A percentile compares a stretch with the other conserved stretches of the same genome.
Conservation (phyloP, 1,284 basidiomycete genomes). For the Xerocomus nothofagi region DNA sequence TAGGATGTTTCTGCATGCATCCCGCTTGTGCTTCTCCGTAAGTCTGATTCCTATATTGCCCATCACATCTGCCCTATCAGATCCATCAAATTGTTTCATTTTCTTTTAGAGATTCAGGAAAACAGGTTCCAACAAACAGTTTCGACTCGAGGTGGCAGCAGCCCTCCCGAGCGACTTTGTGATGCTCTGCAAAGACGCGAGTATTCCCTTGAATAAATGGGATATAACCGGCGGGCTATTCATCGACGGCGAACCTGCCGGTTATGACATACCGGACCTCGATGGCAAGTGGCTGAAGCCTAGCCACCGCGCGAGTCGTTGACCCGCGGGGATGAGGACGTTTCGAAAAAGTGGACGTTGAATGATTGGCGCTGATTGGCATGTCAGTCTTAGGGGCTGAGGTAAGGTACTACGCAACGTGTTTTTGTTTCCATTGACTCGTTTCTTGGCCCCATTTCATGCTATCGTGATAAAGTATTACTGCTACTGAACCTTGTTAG, state of each 20-base stretch:
- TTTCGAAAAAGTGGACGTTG: slow-evolving; percentile 4
- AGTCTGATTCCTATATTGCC: slow-evolving; percentile 25
- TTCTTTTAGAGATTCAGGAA: slow-evolving; percentile 47
- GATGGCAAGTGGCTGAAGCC: slow-evolving; percentile 42
- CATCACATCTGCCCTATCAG: not conserved
- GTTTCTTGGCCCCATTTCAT: slow-evolving; percentile 15
- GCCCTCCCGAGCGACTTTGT: slow-evolving; percentile 56
- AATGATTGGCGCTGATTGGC: not conserved
- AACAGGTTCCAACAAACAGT: slow-evolving; percentile 43
- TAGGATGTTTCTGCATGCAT: slow-evolving; percentile 62
- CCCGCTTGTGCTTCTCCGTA: slow-evolving; percentile 55
- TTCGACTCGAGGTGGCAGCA: slow-evolving; percentile 50
- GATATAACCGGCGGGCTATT: slow-evolving; percentile 46
- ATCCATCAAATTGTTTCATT: not conserved
- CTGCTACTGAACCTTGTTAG: slow-evolving; percentile 23
- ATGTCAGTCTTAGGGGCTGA: slow-evolving; percentile 11
- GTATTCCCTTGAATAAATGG: slow-evolving; percentile 39
- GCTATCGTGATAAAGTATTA: slow-evolving; percentile 12
- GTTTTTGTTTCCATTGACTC: slow-evolving; percentile 15
- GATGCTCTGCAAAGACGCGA: slow-evolving; percentile 43
- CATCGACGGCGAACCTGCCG: slow-evolving; percentile 43
- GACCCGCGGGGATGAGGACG: slow-evolving; percentile 5
- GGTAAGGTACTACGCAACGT: slow-evolving; percentile 14
- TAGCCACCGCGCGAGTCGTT: slow-evolving; percentile 13
- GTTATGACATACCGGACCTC: slow-evolving; percentile 38